phyloP scores from a whole-genome alignment of 306 rosid species.

The Cucurbita pepo region DNA sequence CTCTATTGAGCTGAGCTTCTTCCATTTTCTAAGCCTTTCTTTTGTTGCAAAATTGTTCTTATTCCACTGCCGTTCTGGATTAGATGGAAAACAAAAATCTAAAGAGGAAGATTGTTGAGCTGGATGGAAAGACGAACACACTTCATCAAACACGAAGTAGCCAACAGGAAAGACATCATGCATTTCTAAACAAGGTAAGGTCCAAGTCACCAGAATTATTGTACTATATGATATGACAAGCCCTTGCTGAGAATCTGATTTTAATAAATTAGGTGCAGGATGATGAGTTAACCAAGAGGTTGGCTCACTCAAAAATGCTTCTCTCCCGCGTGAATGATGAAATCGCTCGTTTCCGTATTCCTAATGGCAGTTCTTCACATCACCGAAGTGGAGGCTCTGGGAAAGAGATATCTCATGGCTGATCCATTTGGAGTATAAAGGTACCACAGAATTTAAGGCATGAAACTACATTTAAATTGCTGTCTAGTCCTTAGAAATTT shows the following conservation, averaged over 20 bases:
- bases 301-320: conserved; percentile 41
- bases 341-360: conserved; percentile 28
- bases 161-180: conserved; percentile 18
- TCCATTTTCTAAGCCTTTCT: neutral
- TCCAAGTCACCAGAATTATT: neutral
- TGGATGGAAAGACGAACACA: conserved; percentile 66
- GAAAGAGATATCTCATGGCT: conserved; percentile 4
- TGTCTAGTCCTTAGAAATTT: neutral
- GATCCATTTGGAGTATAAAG: neutral
- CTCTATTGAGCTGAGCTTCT: neutral
- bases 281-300: conserved; percentile 34
- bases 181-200: conserved; percentile 37
- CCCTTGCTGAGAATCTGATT: neutral
- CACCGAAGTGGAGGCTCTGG: conserved; percentile 9
- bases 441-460: neutral
- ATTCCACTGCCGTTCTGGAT: conserved; percentile 14
- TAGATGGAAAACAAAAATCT: conserved; percentile 72
- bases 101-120: conserved; percentile 44
- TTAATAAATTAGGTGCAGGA: conserved; percentile 6
- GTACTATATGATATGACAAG: too few species aligned
- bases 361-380: conserved; percentile 27
- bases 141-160: conserved; percentile 23
- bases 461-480: neutral
- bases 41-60: neutral
- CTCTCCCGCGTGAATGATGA: conserved; percentile 50